Percentiles rank a stretch among this genome's conserved stretches.
Conservation (phyloP, 1,139 yeast genomes). For the Sugiyamaella sp. region DNA sequence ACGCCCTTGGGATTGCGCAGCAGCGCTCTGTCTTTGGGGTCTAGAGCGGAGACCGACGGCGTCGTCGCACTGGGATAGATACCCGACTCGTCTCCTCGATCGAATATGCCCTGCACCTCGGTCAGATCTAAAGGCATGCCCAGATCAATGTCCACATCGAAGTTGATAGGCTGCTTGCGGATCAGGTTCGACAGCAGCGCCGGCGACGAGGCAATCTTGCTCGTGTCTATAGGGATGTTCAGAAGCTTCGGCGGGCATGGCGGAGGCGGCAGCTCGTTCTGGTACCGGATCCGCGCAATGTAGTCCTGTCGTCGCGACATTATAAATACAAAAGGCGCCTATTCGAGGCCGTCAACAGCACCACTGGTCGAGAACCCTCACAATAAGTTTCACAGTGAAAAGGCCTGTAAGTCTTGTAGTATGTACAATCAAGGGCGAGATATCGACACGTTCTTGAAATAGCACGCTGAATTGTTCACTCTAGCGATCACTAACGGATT, state of each 20-base stretch:
- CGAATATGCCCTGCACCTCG: conserved; percentile 68
- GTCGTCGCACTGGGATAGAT: conserved; percentile 37
- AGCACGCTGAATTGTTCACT: too few species aligned
- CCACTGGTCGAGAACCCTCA: too few species aligned
- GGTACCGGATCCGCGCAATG: conserved; percentile 82
- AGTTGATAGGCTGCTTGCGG: conserved; percentile 67
- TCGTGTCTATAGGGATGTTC: conserved; percentile 50
- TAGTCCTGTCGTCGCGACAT: conserved; percentile 67
- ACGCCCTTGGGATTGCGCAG: conserved; percentile 68
- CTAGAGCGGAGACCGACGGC: conserved; percentile 47
- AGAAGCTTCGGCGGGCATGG: conserved; percentile 87
- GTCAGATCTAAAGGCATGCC: conserved; percentile 84
- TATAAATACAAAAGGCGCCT: neutral
- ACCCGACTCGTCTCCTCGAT: conserved; percentile 57
- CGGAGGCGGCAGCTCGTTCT: conserved; percentile 90
- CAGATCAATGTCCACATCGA: conserved; percentile 69
- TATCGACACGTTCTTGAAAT: too few species aligned
- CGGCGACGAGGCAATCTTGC: conserved; percentile 58
- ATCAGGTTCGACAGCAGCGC: conserved; percentile 68
- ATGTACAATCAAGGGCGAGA: too few species aligned
- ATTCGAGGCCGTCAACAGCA: too few species aligned
- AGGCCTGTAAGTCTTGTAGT: too few species aligned
- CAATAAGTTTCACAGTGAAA: too few species aligned
- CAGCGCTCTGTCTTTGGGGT: conserved; percentile 74
- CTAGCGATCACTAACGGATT: too few species aligned